Percentiles rank a stretch among this genome's conserved stretches.
phyloP scores from a whole-genome alignment of 2,329 filamentous ascomycete species.

The Calonectria pteridis region DNA sequence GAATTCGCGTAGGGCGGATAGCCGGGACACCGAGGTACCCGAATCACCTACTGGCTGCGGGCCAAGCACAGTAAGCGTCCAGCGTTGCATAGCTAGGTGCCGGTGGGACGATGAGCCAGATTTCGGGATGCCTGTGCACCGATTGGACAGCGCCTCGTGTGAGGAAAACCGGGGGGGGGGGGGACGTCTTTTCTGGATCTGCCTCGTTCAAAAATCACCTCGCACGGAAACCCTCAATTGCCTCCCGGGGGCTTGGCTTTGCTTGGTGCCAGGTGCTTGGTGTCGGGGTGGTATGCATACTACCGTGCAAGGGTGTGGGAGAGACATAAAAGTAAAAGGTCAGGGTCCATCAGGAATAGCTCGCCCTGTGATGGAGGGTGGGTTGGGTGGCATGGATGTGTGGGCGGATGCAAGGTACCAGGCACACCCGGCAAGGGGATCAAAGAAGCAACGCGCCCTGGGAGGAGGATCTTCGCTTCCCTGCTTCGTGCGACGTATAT shows the following conservation, averaged over 20 bases:
- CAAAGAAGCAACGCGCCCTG: slow-evolving; percentile 4
- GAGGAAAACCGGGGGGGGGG: not conserved
- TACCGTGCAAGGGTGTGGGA: slow-evolving; percentile 15
- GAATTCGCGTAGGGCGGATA: not conserved
- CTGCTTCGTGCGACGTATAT: slow-evolving; percentile 12
- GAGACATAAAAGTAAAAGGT: slow-evolving; percentile 4
- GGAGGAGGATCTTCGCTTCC: slow-evolving; percentile 15
- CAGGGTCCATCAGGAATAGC: slow-evolving; percentile 14
- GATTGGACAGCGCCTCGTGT: not conserved
- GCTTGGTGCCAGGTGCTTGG: slow-evolving; percentile 16
- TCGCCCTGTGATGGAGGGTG: slow-evolving; percentile 18
- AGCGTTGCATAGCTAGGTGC: slow-evolving; percentile 3
- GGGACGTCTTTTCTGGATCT: not conserved
- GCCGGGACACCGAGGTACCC: not conserved
- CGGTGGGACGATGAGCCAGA: not conserved
- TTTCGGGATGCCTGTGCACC: not conserved
- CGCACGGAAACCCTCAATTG: slow-evolving; percentile 2
- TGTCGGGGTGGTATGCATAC: slow-evolving; percentile 17
- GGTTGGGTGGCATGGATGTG: slow-evolving; percentile 11
- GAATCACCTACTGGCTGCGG: not conserved
- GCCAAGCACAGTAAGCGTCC: not conserved
- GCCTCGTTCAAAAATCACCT: not conserved
- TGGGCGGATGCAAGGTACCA: slow-evolving; percentile 28
- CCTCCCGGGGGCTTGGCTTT: not conserved
- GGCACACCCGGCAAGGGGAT: slow-evolving; percentile 19